These are phyloP conservation scores for Chloris gayana DNA, from an alignment of 176 grass and related monocot species.

Conservation along the genomic window DNA sequence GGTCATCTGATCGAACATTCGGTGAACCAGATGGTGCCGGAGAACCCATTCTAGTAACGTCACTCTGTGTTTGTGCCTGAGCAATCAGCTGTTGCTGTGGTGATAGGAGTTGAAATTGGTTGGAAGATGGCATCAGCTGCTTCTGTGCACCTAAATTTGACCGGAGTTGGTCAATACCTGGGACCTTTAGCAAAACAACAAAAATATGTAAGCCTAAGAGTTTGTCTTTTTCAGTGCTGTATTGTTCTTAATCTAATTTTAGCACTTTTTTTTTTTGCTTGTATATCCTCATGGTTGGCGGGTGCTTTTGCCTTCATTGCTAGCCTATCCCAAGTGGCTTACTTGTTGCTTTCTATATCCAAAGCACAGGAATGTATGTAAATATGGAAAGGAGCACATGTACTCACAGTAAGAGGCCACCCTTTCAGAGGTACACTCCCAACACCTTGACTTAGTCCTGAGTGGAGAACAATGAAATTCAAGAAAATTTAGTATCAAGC, in stretches of 20 bases:
- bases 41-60: slow-evolving; percentile 77
- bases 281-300: neutral
- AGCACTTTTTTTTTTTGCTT: neutral
- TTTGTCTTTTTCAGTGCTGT: neutral
- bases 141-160: slow-evolving; percentile 84
- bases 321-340: neutral
- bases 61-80: slow-evolving; percentile 84
- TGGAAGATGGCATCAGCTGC: slow-evolving; percentile 73
- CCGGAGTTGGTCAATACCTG: slow-evolving; percentile 87
- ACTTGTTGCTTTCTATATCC: neutral
- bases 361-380: neutral
- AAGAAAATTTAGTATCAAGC: slow-evolving; percentile 20
- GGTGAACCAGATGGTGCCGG: slow-evolving; percentile 76
- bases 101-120: slow-evolving; percentile 85
- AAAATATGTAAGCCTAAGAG: slow-evolving; percentile 20
- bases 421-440: slow-evolving; percentile 90
- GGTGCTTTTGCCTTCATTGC: neutral
- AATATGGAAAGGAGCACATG: slow-evolving; percentile 17
- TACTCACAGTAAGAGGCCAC: slow-evolving; percentile 90
- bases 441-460: slow-evolving; percentile 90
- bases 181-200: slow-evolving; percentile 57
- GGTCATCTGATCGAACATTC: slow-evolving; percentile 68
- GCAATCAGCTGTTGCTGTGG: slow-evolving; percentile 77
- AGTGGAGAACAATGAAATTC: slow-evolving; percentile 37
- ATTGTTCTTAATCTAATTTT: neutral